Percentiles rank a stretch among this genome's conserved stretches.
Evolutionary conservation across 306 rosid species (phyloP).

Genomic region (Sechiopsis laciniata): DNA sequence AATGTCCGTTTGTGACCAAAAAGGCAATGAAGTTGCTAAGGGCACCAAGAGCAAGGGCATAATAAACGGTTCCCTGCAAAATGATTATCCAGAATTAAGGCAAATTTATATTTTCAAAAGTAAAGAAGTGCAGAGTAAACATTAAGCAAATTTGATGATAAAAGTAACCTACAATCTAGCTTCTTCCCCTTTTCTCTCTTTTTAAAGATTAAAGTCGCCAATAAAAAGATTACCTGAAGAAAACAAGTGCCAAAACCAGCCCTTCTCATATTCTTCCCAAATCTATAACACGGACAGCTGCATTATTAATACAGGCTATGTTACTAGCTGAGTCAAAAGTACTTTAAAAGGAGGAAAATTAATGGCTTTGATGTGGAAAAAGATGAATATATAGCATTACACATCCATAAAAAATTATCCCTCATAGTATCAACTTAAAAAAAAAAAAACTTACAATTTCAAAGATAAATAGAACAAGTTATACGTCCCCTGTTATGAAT

Average conservation of each 20-base stretch:
- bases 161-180: not conserved
- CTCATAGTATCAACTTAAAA: no score
- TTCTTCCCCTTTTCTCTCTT: not conserved
- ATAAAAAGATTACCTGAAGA: slow-evolving; percentile 51
- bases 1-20: slow-evolving; percentile 46
- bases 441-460: not conserved
- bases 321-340: not conserved
- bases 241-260: slow-evolving; percentile 79
- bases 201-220: not conserved
- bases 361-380: not conserved
- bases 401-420: not conserved
- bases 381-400: not conserved
- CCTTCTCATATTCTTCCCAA: slow-evolving; percentile 90
- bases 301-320: slow-evolving; percentile 28
- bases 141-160: not conserved
- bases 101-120: slow-evolving; percentile 8
- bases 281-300: slow-evolving; percentile 96
- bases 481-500: not conserved
- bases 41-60: slow-evolving; percentile 43
- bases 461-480: not conserved
- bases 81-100: slow-evolving; percentile 20
- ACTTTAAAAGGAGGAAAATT: not conserved
- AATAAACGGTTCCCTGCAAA: slow-evolving; percentile 62
- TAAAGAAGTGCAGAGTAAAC: not conserved
- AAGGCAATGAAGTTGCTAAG: slow-evolving; percentile 58